Conservation (phyloP, 192 early-diverging fungal genomes). For the Phlyctochytrium bullatum region DNA sequence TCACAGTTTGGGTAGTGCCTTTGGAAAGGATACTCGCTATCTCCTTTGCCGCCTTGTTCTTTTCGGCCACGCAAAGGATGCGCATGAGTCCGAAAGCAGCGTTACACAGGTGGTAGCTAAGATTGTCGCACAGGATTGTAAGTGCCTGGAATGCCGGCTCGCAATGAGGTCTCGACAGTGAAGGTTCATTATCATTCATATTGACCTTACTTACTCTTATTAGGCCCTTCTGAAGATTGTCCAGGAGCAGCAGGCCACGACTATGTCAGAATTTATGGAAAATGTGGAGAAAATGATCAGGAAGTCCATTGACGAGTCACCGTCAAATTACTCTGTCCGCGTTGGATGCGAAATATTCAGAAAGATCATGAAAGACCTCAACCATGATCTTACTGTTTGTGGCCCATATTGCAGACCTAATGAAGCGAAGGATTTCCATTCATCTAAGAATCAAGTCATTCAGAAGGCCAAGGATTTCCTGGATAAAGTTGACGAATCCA, state of each 20-base stretch:
- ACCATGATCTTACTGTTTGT: conserved; percentile 29
- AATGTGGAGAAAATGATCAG: conserved; percentile 67
- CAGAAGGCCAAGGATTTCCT: conserved; percentile 70
- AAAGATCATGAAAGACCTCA: conserved; percentile 57
- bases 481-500: conserved; percentile 64
- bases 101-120: no score
- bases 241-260: no score
- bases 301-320: conserved; percentile 60
- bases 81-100: no score
- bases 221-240: no score
- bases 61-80: conserved; percentile 95
- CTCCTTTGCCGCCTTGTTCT: conserved; percentile 81
- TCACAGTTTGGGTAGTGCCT: conserved; percentile 4
- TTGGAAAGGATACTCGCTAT: conserved; percentile 73
- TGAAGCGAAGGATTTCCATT: conserved; percentile 2
- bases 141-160: no score
- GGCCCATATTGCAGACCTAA: not conserved
- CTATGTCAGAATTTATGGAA: conserved; percentile 85
- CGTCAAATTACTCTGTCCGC: conserved; percentile 75
- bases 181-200: no score
- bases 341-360: conserved; percentile 88
- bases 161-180: no score
- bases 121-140: no score
- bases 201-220: no score
- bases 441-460: conserved; percentile 65